Evolutionary conservation across 352 stramenopile species (phyloP), one percentile per base, ranked within the genome.

Genomic region (Phytopythium chamaehyphon): DNA sequence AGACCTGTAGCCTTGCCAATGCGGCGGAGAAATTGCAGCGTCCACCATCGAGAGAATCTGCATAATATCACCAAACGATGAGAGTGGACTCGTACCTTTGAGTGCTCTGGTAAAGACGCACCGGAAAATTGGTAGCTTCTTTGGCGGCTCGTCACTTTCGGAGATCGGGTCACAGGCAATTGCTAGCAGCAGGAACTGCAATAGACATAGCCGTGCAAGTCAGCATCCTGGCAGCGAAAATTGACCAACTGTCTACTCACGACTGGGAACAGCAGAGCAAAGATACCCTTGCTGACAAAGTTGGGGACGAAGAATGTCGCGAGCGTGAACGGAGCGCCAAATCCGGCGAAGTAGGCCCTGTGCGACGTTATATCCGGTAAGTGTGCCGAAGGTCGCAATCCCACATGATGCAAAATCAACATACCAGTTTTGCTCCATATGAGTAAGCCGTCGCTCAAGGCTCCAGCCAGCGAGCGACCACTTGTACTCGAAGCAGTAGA

Each of bases 401-500:
- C 28, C 21, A 22, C 10, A 43, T 21, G 31, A 18, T 14, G 14
- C 0, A 15, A n/a, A 11, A 39, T 21, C 22, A 31, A 39, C 59
- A 26, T 51, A 85, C 85, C 85, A 95, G 56, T 95, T 88, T 46
- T 91, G 71, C 66, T 95, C 85, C 39, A 95, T 66, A 58, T 91
- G 76, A 0, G 60, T 73, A 18, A 95, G 68, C 2, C 78, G 72
- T 47, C 80, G 78, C 56, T 95, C 85, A 2, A 95, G 76, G 54
- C 81, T 90, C 85, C 85, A 95, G 5, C 85, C 85, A 38, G 82
- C 83, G 26, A 93, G 62, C 36, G 81, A 91, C 85, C 85, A 95
- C 67, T 93, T 95, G 77, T 95, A 95, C 60, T 95, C 85, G 54
- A 93, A 95, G 67, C 83, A 93, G 57, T 95, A 95, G n/a, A 95